A percentile compares a stretch with the other conserved stretches of the same genome.
Conservation (phyloP, 495 filamentous ascomycete species). For the Beverwykella pulmonaria region DNA sequence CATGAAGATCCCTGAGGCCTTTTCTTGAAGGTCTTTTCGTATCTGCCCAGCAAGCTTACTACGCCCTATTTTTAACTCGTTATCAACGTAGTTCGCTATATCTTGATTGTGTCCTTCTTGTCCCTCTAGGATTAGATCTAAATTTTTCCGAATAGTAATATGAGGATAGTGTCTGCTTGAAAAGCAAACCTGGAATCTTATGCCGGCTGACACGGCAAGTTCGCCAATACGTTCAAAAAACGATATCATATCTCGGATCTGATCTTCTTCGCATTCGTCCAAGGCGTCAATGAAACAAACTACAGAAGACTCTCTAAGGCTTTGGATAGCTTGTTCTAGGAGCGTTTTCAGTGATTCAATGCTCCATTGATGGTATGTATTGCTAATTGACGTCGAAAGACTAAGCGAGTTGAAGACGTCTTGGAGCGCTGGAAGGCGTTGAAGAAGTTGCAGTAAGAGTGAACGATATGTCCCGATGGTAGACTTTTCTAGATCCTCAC, state of each 20-base stretch:
- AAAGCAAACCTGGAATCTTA: constrained; percentile 44
- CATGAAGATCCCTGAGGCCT: constrained; percentile 31
- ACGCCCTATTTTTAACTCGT: constrained; percentile 21
- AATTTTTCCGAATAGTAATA: constrained; percentile 46
- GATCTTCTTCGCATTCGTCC: constrained; percentile 27
- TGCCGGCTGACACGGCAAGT: constrained; percentile 5
- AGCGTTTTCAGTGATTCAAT: constrained; percentile 9
- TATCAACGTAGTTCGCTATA: constrained; percentile 20
- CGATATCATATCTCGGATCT: constrained; percentile 20
- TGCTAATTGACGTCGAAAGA: constrained; percentile 11
- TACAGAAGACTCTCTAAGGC: background rate
- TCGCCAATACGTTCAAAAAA: constrained; percentile 26
- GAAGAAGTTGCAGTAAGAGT: constrained; percentile 28
- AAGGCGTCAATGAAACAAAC: constrained; percentile 33
- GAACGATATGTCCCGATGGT: constrained; percentile 26
- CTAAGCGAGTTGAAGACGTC: constrained; percentile 16
- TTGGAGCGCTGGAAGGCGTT: constrained; percentile 6
- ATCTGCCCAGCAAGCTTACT: constrained; percentile 14
- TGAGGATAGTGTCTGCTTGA: constrained; percentile 58
- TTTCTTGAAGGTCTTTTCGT: constrained; percentile 20
- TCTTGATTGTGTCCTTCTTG: constrained; percentile 25
- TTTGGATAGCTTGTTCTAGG: constrained; percentile 10
- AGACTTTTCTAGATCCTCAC: constrained; percentile 37
- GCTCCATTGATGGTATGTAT: constrained; percentile 19
- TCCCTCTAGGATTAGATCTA: constrained; percentile 42